Percentiles rank a stretch among this genome's conserved stretches.
Conservation (phyloP, 225 moss, liverwort and hornwort genomes). For the Physcomitrium patens region DNA sequence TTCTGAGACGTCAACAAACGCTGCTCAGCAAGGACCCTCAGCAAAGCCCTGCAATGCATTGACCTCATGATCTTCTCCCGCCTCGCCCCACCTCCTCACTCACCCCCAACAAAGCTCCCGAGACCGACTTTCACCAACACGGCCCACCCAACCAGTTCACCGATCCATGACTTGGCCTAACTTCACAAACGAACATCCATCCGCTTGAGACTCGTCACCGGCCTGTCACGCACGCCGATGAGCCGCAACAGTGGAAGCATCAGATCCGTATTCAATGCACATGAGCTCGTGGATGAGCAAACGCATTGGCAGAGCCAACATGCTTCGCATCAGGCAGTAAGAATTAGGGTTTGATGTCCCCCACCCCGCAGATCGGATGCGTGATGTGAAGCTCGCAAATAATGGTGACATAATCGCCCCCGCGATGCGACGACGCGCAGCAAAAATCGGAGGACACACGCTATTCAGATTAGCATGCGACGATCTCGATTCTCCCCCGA, state of each 20-base stretch:
- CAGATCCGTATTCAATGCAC: neutral
- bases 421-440: too few species aligned
- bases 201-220: neutral
- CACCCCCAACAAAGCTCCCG: neutral
- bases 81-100: too few species aligned
- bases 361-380: too few species aligned
- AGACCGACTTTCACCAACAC: neutral
- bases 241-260: neutral
- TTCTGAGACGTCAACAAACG: neutral
- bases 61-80: conserved; percentile 25
- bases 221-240: neutral
- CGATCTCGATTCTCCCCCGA: too few species aligned
- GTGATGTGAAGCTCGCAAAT: too few species aligned
- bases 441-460: too few species aligned
- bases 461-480: too few species aligned
- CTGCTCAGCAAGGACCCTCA: conserved; percentile 16
- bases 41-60: neutral
- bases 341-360: too few species aligned
- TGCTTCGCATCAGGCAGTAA: too few species aligned
- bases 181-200: neutral
- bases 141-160: conserved; percentile 1
- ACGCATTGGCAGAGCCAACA: too few species aligned
- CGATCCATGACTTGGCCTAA: neutral
- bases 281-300: neutral
- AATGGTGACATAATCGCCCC: too few species aligned